Conservation (phyloP, 2,329 filamentous ascomycete species). For the Xylaria sp. region DNA sequence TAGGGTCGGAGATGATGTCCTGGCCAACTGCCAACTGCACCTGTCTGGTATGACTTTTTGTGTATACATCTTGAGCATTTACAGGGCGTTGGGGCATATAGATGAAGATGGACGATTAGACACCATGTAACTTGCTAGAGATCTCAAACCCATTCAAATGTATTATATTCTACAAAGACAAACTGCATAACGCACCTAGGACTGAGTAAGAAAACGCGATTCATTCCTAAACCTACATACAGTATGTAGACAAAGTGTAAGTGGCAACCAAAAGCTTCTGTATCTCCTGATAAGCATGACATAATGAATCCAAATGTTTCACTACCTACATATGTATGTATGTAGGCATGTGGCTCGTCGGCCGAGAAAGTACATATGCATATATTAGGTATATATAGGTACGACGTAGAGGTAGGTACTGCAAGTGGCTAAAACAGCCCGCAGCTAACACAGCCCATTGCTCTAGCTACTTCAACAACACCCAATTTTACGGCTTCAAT, state of each 20-base stretch:
- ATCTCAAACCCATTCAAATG: slow-evolving; percentile 42
- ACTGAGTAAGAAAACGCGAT: not conserved
- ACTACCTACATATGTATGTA: too few species aligned
- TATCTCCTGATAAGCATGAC: not conserved
- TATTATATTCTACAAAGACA: slow-evolving; percentile 22
- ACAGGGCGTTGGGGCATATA: slow-evolving; percentile 49
- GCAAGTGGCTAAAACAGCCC: not conserved
- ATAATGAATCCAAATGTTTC: not conserved
- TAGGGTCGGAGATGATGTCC: slow-evolving; percentile 32
- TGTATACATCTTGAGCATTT: slow-evolving; percentile 47
- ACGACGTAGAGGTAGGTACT: too few species aligned
- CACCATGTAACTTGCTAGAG: slow-evolving; percentile 39
- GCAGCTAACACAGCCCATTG: not conserved
- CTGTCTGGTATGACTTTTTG: slow-evolving; percentile 13
- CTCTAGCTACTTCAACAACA: not conserved
- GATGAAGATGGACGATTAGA: slow-evolving; percentile 42
- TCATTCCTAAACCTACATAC: too few species aligned
- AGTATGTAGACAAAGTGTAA: too few species aligned
- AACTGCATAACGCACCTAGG: too few species aligned
- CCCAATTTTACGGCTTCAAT: not conserved
- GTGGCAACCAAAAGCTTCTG: too few species aligned
- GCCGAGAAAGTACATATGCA: too few species aligned
- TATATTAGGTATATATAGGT: too few species aligned
- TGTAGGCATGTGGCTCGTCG: too few species aligned
- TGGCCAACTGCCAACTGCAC: slow-evolving; percentile 4